Conservation (phyloP, 2,329 filamentous ascomycete genomes). For the Colletotrichum sp. region DNA sequence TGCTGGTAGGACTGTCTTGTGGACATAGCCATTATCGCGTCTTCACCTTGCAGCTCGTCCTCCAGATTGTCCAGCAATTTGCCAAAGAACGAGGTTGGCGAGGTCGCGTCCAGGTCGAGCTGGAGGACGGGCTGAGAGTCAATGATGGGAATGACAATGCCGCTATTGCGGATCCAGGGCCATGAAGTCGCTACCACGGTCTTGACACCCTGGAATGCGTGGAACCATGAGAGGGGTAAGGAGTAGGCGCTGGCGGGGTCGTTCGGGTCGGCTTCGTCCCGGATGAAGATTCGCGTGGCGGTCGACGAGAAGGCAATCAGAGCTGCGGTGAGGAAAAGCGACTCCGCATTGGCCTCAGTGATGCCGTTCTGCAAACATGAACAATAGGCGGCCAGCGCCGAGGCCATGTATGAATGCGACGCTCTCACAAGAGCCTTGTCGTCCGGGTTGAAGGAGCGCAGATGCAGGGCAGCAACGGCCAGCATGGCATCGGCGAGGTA, state of each 20-base stretch:
- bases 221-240: constrained; percentile 69
- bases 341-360: constrained; percentile 63
- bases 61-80: constrained; percentile 63
- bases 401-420: constrained; percentile 69
- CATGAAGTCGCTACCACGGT: constrained; percentile 68
- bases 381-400: constrained; percentile 66
- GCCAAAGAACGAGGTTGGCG: constrained; percentile 62
- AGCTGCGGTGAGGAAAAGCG: constrained; percentile 66
- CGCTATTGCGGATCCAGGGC: constrained; percentile 65
- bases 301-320: constrained; percentile 72
- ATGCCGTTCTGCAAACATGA: constrained; percentile 61
- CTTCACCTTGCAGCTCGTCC: constrained; percentile 50
- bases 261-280: constrained; percentile 53
- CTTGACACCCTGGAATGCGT: constrained; percentile 71
- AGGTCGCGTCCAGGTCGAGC: constrained; percentile 59
- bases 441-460: constrained; percentile 60
- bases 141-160: constrained; percentile 64
- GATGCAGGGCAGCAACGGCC: constrained; percentile 67
- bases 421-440: constrained; percentile 65
- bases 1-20: constrained; percentile 65
- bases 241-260: constrained; percentile 52
- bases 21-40: constrained; percentile 33
- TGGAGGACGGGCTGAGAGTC: constrained; percentile 68
- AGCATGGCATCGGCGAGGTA: constrained; percentile 69
- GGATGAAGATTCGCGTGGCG: constrained; percentile 65